Evolutionary conservation across 257 asterid genomes (phyloP).

Genomic region (Nicotiana otophora): DNA sequence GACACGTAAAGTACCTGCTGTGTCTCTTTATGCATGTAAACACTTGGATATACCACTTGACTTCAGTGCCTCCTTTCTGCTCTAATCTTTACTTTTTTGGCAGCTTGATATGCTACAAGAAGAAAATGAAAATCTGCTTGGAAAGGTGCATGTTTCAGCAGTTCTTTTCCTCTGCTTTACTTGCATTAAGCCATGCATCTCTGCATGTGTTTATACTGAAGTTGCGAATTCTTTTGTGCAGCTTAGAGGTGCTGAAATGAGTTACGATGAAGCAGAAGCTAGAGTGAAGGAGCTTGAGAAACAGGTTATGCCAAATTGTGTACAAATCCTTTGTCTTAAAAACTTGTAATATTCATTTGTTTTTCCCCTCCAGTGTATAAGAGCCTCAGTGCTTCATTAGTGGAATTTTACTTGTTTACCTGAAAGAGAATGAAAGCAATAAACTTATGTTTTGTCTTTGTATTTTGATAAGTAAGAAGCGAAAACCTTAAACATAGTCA

Average conservation of each 20-base stretch:
- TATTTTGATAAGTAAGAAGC: background rate
- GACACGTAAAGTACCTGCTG: background rate
- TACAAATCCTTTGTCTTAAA: constrained; percentile 3
- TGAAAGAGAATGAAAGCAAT: background rate
- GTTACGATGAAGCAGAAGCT: constrained; percentile 75
- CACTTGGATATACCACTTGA: constrained; percentile 1
- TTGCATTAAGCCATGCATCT: constrained; percentile 1
- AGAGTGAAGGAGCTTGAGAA: constrained; percentile 95
- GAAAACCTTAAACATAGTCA: background rate
- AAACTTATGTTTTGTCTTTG: background rate
- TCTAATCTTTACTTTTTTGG: constrained; percentile 35
- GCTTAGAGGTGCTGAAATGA: constrained; percentile 78
- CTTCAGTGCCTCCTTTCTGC: constrained; percentile 6
- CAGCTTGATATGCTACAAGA: constrained; percentile 96
- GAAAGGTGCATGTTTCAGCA: constrained; percentile 44
- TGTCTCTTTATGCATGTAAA: constrained; percentile 1
- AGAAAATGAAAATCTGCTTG: constrained; percentile 75
- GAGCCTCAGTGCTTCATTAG: constrained; percentile 2
- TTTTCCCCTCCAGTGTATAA: background rate
- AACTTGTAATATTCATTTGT: background rate
- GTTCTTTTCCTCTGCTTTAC: constrained; percentile 9
- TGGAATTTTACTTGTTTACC: background rate
- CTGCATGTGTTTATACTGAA: constrained; percentile 16
- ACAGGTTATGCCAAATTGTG: constrained; percentile 46
- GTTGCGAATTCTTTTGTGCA: constrained; percentile 27